A percentile compares a stretch with the other conserved stretches of the same genome.
phyloP scores from a whole-genome alignment of 352 stramenopile genomes.

The Pythium diclinum region DNA sequence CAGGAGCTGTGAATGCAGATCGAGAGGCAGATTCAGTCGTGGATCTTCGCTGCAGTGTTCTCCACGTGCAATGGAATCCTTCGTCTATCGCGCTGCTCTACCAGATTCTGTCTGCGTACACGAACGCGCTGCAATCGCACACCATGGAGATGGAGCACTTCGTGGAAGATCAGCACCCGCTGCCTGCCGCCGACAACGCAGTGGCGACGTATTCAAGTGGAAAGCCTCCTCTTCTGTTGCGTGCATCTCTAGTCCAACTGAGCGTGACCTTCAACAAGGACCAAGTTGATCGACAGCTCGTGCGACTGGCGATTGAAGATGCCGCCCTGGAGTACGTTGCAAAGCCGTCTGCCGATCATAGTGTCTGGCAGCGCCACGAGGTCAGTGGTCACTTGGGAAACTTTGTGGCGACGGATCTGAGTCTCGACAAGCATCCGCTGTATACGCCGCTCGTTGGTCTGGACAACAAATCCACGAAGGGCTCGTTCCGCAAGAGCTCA shows the following conservation, averaged over 20 bases:
- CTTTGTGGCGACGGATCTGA: slow-evolving; percentile 72
- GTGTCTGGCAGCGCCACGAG: slow-evolving; percentile 6
- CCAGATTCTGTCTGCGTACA: slow-evolving; percentile 61
- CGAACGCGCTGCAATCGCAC: slow-evolving; percentile 46
- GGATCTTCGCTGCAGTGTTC: slow-evolving; percentile 60
- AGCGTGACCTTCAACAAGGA: slow-evolving; percentile 86
- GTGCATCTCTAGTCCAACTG: slow-evolving; percentile 68
- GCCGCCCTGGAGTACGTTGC: slow-evolving; percentile 44
- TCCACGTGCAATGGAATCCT: slow-evolving; percentile 83
- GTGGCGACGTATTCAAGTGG: background rate
- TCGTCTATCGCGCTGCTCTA: slow-evolving; percentile 77
- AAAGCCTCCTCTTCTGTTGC: slow-evolving; percentile 33
- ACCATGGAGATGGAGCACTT: slow-evolving; percentile 4
- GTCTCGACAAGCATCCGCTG: slow-evolving; percentile 56
- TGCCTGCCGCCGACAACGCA: background rate
- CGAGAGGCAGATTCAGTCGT: slow-evolving; percentile 39
- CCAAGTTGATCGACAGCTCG: slow-evolving; percentile 58
- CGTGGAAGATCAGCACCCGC: background rate
- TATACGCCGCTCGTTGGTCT: slow-evolving; percentile 70
- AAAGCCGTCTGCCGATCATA: background rate
- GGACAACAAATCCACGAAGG: slow-evolving; percentile 32
- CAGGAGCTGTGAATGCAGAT: slow-evolving; percentile 9
- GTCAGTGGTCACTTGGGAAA: slow-evolving; percentile 57
- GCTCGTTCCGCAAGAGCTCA: slow-evolving; percentile 17
- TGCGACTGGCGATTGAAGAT: slow-evolving; percentile 58